A percentile compares a stretch with the other conserved stretches of the same genome.
Conservation (phyloP, 2,329 filamentous ascomycete genomes). For the Cladosporium sp. region DNA sequence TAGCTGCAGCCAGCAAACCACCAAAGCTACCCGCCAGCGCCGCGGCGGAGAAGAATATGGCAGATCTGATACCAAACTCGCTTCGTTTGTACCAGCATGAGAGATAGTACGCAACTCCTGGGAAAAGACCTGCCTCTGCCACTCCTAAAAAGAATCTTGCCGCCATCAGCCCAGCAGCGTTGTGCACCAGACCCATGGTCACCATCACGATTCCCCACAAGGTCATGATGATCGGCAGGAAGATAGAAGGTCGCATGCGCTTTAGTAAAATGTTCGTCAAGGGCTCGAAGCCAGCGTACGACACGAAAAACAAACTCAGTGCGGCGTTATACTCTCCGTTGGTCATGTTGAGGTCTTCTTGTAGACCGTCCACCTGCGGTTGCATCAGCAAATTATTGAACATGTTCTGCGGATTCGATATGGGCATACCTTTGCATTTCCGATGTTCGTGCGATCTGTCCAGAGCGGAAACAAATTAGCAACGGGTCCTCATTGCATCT, state of each 20-base stretch:
- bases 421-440: slow-evolving; percentile 56
- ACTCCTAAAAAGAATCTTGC: slow-evolving; percentile 30
- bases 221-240: slow-evolving; percentile 69
- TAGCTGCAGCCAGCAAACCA: slow-evolving; percentile 67
- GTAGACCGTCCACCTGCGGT: slow-evolving; percentile 41
- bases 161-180: slow-evolving; percentile 26
- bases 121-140: slow-evolving; percentile 47
- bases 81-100: slow-evolving; percentile 77
- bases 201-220: slow-evolving; percentile 52
- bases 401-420: no score
- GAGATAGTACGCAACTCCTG: slow-evolving; percentile 74
- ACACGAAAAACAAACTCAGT: slow-evolving; percentile 82
- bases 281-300: slow-evolving; percentile 75
- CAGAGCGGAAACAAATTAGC: neutral
- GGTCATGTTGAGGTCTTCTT: slow-evolving; percentile 58
- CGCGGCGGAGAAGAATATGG: slow-evolving; percentile 79
- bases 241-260: slow-evolving; percentile 67
- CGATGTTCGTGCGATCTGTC: slow-evolving; percentile 34
- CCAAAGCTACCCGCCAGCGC: slow-evolving; percentile 75
- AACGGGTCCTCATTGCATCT: no score
- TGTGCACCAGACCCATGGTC: slow-evolving; percentile 23
- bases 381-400: neutral
- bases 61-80: slow-evolving; percentile 75
- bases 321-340: slow-evolving; percentile 66
- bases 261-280: slow-evolving; percentile 78